A percentile compares a stretch with the other conserved stretches of the same genome.
These are phyloP conservation scores for Boletus rubescentipes DNA, from an alignment of 768 basidiomycete species.

Conservation along the genomic window DNA sequence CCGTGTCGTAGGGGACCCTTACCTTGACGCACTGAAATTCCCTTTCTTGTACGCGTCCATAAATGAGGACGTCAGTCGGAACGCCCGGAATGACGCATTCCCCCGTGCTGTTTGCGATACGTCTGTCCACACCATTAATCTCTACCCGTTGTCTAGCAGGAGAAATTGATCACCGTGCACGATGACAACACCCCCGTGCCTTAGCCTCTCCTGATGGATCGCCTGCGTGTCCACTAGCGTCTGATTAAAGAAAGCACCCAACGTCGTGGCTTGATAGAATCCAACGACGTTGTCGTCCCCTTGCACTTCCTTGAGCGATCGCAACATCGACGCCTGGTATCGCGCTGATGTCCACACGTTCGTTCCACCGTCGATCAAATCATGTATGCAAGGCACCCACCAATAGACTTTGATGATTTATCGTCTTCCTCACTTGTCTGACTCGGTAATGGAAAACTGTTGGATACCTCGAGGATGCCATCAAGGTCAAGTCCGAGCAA, in stretches of 20 bases:
- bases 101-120: constrained; percentile 75
- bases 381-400: constrained; percentile 41
- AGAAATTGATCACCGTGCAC: constrained; percentile 64
- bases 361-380: neutral
- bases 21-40: constrained; percentile 88
- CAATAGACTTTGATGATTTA: constrained; percentile 72
- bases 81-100: constrained; percentile 87
- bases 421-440: constrained; percentile 77
- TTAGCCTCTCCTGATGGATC: constrained; percentile 79
- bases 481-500: constrained; percentile 91
- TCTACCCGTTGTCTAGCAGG: neutral
- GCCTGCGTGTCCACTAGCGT: constrained; percentile 79
- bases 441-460: constrained; percentile 82
- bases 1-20: constrained; percentile 21
- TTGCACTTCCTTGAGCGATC: constrained; percentile 87
- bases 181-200: constrained; percentile 83
- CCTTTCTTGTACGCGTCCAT: constrained; percentile 77
- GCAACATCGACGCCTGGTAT: constrained; percentile 82
- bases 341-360: constrained; percentile 48
- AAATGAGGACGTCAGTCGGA: constrained; percentile 77
- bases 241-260: constrained; percentile 85
- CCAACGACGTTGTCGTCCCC: constrained; percentile 91
- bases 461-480: constrained; percentile 86
- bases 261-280: constrained; percentile 87
- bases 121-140: constrained; percentile 46